A percentile compares a stretch with the other conserved stretches of the same genome.
Conservation (phyloP, 495 filamentous ascomycete species). For the Gamarada debralockiae region DNA sequence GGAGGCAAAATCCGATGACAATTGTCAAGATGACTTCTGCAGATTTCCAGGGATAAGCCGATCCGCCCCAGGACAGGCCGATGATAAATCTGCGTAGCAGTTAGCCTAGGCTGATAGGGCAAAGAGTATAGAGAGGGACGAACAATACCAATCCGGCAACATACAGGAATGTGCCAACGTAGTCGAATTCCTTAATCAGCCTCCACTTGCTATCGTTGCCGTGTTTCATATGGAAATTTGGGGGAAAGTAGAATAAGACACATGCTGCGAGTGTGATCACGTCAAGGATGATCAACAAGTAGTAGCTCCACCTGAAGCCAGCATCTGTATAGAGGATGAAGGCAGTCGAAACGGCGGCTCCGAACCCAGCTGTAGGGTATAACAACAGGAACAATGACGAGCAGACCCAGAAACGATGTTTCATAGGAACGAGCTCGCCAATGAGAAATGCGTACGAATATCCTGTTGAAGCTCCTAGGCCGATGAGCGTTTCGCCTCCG, state of each 20-base stretch:
- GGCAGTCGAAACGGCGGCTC: conserved; percentile 23
- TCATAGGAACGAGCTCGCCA: conserved; percentile 6
- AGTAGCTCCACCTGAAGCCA: conserved; percentile 34
- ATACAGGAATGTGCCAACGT: conserved; percentile 31
- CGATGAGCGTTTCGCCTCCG: conserved; percentile 24
- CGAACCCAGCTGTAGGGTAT: conserved; percentile 19
- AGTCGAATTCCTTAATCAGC: conserved; percentile 33
- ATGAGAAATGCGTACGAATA: conserved; percentile 15
- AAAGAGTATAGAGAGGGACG: no score
- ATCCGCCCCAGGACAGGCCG: no score
- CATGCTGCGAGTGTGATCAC: conserved; percentile 25
- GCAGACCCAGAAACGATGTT: conserved; percentile 3
- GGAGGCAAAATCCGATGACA: conserved; percentile 33
- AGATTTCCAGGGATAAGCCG: no score
- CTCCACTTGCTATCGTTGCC: background rate
- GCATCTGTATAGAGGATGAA: conserved; percentile 26
- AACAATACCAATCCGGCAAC: conserved; percentile 25
- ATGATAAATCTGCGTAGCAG: no score
- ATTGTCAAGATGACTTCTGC: no score
- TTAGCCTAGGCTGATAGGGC: no score
- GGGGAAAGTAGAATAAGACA: conserved; percentile 29
- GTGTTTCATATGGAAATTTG: conserved; percentile 23
- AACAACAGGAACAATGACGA: conserved; percentile 21
- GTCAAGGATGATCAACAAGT: conserved; percentile 29
- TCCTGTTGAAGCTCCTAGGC: conserved; percentile 30